phyloP scores from a whole-genome alignment of 2,329 filamentous ascomycete genomes.

The Cadophora gregata region DNA sequence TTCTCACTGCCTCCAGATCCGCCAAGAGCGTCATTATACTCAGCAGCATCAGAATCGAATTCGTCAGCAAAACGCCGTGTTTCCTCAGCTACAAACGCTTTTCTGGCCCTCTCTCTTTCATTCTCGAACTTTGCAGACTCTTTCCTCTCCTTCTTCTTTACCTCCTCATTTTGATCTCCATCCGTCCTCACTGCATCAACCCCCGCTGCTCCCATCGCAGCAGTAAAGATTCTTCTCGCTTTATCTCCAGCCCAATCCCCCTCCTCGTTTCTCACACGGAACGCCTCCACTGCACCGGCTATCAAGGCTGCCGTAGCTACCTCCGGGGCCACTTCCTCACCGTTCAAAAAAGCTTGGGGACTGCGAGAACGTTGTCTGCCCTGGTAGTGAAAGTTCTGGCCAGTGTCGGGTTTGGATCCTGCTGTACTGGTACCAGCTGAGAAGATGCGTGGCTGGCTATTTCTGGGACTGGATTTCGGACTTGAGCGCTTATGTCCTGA shows the following conservation, averaged over 20 bases:
- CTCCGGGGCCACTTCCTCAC: neutral
- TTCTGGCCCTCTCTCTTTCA: neutral
- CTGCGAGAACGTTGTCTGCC: neutral
- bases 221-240: neutral
- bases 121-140: neutral
- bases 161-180: neutral
- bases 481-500: neutral
- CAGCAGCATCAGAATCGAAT: neutral
- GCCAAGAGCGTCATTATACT: neutral
- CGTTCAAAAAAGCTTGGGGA: neutral
- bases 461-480: neutral
- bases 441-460: neutral
- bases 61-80: too few relatives aligned
- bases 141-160: neutral
- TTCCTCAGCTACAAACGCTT: neutral
- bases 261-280: conserved; percentile 2
- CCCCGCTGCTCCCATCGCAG: conserved; percentile 6
- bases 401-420: neutral
- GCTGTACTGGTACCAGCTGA: neutral
- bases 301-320: conserved; percentile 9
- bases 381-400: neutral
- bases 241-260: conserved; percentile 11
- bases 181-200: neutral
- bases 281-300: conserved; percentile 11
- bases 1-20: too few relatives aligned